Conservation (phyloP, 225 moss, liverwort and hornwort genomes). For the Straminergon stramineum region DNA sequence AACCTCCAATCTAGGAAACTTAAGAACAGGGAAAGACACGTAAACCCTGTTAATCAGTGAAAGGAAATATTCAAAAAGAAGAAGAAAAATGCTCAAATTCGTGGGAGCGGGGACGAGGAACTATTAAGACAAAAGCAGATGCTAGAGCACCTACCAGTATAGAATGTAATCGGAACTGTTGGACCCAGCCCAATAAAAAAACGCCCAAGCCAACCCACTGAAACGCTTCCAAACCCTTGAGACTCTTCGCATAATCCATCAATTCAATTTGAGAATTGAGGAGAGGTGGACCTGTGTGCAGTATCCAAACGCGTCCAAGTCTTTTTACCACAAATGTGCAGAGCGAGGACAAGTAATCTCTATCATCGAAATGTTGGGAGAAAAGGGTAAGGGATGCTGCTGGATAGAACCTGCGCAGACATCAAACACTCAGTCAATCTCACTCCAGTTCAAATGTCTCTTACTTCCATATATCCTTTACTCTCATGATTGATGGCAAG, state of each 20-base stretch:
- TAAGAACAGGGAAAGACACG: not conserved
- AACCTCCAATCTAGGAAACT: not conserved
- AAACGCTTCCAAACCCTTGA: slow-evolving; percentile 15
- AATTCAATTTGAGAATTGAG: slow-evolving; percentile 21
- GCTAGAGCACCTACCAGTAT: slow-evolving; percentile 34
- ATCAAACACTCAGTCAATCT: not conserved
- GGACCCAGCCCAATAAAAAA: slow-evolving; percentile 42
- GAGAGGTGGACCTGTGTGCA: slow-evolving; percentile 37
- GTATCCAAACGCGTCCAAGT: slow-evolving; percentile 34
- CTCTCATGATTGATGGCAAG: not conserved
- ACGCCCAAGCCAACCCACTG: slow-evolving; percentile 40
- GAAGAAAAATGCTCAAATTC: not conserved
- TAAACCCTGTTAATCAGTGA: not conserved
- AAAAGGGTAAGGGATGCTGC: slow-evolving; percentile 40
- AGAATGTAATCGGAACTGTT: slow-evolving; percentile 47
- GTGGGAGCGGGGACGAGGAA: not conserved
- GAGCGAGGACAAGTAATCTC: slow-evolving; percentile 11
- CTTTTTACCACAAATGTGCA: slow-evolving; percentile 25
- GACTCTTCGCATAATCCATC: slow-evolving; percentile 18
- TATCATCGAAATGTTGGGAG: slow-evolving; percentile 29
- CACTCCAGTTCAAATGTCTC: not conserved
- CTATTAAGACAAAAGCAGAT: not conserved
- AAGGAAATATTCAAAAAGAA: not conserved
- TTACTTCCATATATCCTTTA: not conserved
- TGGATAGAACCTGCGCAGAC: slow-evolving; percentile 31